Conservation (phyloP, 2,329 filamentous ascomycete species). For the Neopestalotiopsis clavispora region DNA sequence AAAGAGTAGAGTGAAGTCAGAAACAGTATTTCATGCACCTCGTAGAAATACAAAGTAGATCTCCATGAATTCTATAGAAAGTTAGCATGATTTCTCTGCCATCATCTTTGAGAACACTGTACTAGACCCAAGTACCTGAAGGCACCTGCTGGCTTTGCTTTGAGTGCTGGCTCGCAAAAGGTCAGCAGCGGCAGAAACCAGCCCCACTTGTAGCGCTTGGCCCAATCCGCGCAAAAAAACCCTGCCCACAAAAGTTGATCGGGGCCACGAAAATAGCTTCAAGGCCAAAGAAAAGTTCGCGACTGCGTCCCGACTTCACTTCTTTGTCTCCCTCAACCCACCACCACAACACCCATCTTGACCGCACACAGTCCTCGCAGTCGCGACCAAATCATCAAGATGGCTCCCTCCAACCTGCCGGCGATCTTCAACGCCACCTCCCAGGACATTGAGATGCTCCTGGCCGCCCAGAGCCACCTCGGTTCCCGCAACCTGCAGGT, state of each 20-base stretch:
- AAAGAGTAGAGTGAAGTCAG: no score
- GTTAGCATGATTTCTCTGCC: not conserved
- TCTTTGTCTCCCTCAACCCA: slow-evolving; percentile 29
- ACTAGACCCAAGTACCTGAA: not conserved
- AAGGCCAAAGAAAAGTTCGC: slow-evolving; percentile 10
- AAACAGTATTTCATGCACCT: not conserved
- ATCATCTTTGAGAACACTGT: not conserved
- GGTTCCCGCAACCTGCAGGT: slow-evolving; percentile 99
- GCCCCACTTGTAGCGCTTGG: slow-evolving; percentile 1
- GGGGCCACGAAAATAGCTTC: slow-evolving; percentile 14
- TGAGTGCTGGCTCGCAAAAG: not conserved
- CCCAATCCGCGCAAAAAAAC: slow-evolving; percentile 13
- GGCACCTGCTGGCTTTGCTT: not conserved
- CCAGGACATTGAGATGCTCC: slow-evolving; percentile 99
- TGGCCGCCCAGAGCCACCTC: slow-evolving; percentile 94
- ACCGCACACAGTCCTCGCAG: slow-evolving; percentile 1
- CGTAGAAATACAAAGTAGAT: not conserved
- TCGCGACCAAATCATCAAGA: slow-evolving; percentile 63
- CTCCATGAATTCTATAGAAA: not conserved
- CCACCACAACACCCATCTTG: slow-evolving; percentile 19
- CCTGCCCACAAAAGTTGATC: slow-evolving; percentile 15
- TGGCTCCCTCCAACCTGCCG: slow-evolving; percentile 95
- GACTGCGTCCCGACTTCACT: slow-evolving; percentile 27
- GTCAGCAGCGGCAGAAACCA: slow-evolving; percentile 7
- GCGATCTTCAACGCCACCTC: slow-evolving; percentile 95